These are phyloP conservation scores for Nymphaea colorata DNA, from an alignment of 164 flowering plant species.

Conservation along the genomic window DNA sequence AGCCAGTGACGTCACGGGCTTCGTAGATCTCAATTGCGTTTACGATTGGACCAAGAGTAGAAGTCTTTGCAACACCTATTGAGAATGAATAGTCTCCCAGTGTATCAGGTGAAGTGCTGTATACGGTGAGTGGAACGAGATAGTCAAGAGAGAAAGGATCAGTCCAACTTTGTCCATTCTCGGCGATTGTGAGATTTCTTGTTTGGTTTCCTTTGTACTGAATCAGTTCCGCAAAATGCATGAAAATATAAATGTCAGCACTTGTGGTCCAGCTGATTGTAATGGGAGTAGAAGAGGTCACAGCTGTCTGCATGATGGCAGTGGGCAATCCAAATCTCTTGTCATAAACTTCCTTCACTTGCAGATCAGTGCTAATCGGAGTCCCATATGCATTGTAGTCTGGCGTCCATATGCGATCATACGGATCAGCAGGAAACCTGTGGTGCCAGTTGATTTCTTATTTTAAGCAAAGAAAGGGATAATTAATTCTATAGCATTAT, in stretches of 20 bases:
- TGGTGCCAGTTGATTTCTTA: background rate
- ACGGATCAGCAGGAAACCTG: constrained; percentile 2
- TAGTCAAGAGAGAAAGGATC: no score
- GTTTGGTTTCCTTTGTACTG: no score
- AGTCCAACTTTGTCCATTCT: no score
- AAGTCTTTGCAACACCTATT: background rate
- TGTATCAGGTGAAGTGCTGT: no score
- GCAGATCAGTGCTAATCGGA: background rate
- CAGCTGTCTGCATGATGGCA: constrained; percentile 7
- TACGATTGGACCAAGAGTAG: constrained; percentile 36
- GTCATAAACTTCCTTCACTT: background rate
- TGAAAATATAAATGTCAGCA: no score
- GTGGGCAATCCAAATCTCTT: constrained; percentile 15
- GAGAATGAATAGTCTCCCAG: no score
- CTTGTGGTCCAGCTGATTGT: no score
- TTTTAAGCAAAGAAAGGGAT: background rate
- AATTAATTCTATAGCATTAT: no score
- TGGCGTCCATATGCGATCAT: constrained; percentile 8
- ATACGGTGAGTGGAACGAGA: no score
- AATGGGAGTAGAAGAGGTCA: constrained; percentile 2
- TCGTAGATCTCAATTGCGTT: constrained; percentile 34
- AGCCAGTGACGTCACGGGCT: constrained; percentile 6
- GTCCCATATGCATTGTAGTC: background rate
- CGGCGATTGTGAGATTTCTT: no score
- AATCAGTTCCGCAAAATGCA: no score